Evolutionary conservation across 768 basidiomycete species (phyloP).

Genomic region (Agrocybe pediades): DNA sequence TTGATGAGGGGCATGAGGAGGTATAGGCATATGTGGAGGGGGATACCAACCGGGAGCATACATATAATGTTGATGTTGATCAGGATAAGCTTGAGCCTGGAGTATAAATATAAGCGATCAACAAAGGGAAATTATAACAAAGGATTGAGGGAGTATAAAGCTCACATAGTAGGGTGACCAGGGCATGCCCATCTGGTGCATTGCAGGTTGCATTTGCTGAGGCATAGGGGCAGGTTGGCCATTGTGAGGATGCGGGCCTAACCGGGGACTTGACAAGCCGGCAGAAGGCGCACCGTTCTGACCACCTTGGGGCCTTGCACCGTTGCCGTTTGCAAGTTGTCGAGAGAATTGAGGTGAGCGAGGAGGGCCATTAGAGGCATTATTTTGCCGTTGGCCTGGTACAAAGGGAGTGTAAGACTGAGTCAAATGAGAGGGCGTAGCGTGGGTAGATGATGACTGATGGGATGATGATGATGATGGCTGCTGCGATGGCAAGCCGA

Average conservation of each 20-base stretch:
- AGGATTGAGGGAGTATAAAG: constrained; percentile 19
- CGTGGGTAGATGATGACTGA: constrained; percentile 29
- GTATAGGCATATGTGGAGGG: constrained; percentile 42
- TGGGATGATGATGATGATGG: constrained; percentile 37
- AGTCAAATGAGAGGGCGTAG: constrained; percentile 43
- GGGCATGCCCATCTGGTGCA: constrained; percentile 34
- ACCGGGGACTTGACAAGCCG: constrained; percentile 67
- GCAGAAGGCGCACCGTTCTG: constrained; percentile 58
- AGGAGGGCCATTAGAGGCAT: constrained; percentile 51
- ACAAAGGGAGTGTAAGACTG: constrained; percentile 51
- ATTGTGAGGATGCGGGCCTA: constrained; percentile 60
- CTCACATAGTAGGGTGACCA: constrained; percentile 64
- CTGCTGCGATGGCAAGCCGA: constrained; percentile 53
- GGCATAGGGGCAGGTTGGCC: constrained; percentile 48
- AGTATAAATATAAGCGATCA: constrained; percentile 6
- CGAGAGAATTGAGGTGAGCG: constrained; percentile 70
- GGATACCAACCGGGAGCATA: constrained; percentile 33
- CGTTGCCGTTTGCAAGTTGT: constrained; percentile 61
- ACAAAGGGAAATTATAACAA: constrained; percentile 8
- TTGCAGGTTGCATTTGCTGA: constrained; percentile 37
- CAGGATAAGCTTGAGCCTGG: constrained; percentile 40
- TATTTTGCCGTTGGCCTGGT: constrained; percentile 49
- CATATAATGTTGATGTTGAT: constrained; percentile 51
- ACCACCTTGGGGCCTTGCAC: constrained; percentile 56
- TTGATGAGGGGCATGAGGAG: constrained; percentile 50